These are phyloP conservation scores for Hymenoscyphus fructigenus DNA, from an alignment of 2,329 filamentous ascomycete genomes.

Conservation along the genomic window DNA sequence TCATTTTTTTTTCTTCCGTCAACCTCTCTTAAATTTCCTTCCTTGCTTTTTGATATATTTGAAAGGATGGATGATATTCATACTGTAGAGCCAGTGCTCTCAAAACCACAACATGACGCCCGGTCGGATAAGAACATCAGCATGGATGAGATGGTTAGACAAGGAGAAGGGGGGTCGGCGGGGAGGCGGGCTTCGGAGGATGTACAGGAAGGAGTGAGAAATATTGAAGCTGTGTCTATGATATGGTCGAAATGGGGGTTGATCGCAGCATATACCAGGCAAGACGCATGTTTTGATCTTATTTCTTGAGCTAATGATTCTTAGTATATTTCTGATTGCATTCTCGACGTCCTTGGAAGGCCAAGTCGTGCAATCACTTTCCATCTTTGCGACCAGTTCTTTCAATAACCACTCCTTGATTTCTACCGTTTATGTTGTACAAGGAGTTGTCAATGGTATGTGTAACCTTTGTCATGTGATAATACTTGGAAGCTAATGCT, in stretches of 20 bases:
- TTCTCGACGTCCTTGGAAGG: conserved; percentile 48
- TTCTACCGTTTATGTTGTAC: conserved; percentile 45
- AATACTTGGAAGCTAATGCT: conserved; percentile 2
- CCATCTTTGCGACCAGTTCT: conserved; percentile 43
- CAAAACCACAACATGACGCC: not conserved
- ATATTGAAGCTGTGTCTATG: conserved; percentile 31
- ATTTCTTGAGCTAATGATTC: not conserved
- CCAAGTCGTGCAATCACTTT: conserved; percentile 42
- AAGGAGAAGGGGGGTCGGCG: not conserved
- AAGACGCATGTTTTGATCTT: conserved; percentile 2
- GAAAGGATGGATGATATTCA: not conserved
- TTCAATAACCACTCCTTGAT: conserved; percentile 52
- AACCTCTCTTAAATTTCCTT: not conserved
- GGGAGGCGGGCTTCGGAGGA: not conserved
- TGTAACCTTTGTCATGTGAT: conserved; percentile 40
- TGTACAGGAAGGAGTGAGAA: conserved; percentile 27
- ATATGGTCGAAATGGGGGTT: conserved; percentile 31
- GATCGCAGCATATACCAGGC: conserved; percentile 30
- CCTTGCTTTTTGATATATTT: not conserved
- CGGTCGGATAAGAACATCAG: not conserved
- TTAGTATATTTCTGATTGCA: conserved; percentile 46
- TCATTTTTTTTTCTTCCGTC: not conserved
- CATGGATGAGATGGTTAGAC: not conserved
- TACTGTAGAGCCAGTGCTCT: not conserved
- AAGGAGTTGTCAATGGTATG: conserved; percentile 41